Percentiles rank a stretch among this genome's conserved stretches.
Evolutionary conservation across 1,284 basidiomycete species (phyloP).

Genomic region (Cystobasidium slooffiae): DNA sequence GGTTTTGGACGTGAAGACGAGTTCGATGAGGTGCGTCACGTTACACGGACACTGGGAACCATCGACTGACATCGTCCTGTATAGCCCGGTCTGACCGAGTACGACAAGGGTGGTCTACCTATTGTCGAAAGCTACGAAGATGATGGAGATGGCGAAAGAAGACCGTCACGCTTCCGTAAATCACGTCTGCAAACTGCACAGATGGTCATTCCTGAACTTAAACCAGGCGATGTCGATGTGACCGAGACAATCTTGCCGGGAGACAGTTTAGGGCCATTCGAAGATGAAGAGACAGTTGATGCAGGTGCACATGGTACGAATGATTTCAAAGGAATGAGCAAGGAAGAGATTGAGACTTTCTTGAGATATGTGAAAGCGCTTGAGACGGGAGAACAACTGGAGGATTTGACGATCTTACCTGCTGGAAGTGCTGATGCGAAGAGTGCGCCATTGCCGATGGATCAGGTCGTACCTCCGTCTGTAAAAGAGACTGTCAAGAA

Average conservation of each 20-base stretch:
- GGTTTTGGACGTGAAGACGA: conserved; percentile 42
- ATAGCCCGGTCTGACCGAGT: conserved; percentile 24
- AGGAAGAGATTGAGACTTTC: conserved; percentile 61
- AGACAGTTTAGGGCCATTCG: conserved; percentile 34
- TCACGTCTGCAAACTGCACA: conserved; percentile 28
- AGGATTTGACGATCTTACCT: conserved; percentile 23
- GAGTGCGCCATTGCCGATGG: not conserved
- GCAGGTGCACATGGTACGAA: conserved; percentile 19
- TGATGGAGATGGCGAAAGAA: conserved; percentile 8
- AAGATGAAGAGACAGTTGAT: conserved; percentile 21
- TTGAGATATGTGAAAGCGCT: conserved; percentile 68
- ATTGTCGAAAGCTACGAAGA: conserved; percentile 39
- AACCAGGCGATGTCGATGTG: conserved; percentile 36
- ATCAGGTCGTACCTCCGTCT: conserved; percentile 13
- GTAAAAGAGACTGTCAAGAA: conserved; percentile 18
- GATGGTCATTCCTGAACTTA: conserved; percentile 32
- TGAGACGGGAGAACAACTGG: conserved; percentile 62
- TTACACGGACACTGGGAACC: not conserved
- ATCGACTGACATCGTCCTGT: not conserved
- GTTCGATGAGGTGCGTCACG: conserved; percentile 41
- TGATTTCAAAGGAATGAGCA: conserved; percentile 41
- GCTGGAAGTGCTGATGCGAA: not conserved
- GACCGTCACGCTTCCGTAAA: conserved; percentile 32
- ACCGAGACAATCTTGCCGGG: conserved; percentile 23
- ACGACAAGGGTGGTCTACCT: conserved; percentile 29